phyloP scores from a whole-genome alignment of 1,139 yeast species.

The Saccharomyces pastorianus region DNA sequence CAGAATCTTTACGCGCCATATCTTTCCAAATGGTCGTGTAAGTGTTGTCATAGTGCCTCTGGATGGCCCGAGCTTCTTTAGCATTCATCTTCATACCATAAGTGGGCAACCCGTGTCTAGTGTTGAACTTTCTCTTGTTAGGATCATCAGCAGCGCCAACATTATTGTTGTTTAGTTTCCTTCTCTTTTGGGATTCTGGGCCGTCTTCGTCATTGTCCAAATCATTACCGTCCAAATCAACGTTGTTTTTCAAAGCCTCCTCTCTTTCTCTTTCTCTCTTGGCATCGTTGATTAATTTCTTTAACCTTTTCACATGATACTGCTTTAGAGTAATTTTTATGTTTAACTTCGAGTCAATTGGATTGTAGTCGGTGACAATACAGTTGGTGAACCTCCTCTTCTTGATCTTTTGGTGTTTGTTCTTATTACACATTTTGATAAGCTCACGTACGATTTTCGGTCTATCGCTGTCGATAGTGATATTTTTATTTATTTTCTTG shows the following conservation, averaged over 20 bases:
- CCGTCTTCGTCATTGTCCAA: conserved; percentile 1
- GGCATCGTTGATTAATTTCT: conserved; percentile 25
- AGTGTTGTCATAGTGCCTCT: conserved; percentile 77
- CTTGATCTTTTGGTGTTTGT: conserved; percentile 24
- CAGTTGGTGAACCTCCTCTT: conserved; percentile 31
- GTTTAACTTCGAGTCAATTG: conserved; percentile 15
- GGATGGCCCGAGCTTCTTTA: conserved; percentile 68
- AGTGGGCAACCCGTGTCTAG: conserved; percentile 24
- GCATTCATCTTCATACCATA: conserved; percentile 33
- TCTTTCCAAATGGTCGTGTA: conserved; percentile 93
- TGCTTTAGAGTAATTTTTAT: conserved; percentile 30
- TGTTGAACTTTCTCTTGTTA: conserved; percentile 5
- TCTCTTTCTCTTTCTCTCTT: conserved; percentile 18
- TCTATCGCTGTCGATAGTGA: conserved; percentile 24
- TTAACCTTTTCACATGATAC: conserved; percentile 27
- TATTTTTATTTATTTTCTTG: conserved; percentile 7
- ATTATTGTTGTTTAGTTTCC: conserved; percentile 2
- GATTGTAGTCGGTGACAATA: conserved; percentile 22
- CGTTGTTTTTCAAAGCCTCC: conserved; percentile 9
- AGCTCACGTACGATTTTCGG: conserved; percentile 25
- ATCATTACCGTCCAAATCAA: conserved; percentile 2
- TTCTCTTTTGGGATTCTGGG: conserved; percentile 4
- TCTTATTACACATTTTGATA: conserved; percentile 26
- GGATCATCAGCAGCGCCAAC: conserved; percentile 4
- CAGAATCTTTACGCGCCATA: conserved; percentile 85